Conservation (phyloP, 495 filamentous ascomycete species). For the Choiromyces venosus region DNA sequence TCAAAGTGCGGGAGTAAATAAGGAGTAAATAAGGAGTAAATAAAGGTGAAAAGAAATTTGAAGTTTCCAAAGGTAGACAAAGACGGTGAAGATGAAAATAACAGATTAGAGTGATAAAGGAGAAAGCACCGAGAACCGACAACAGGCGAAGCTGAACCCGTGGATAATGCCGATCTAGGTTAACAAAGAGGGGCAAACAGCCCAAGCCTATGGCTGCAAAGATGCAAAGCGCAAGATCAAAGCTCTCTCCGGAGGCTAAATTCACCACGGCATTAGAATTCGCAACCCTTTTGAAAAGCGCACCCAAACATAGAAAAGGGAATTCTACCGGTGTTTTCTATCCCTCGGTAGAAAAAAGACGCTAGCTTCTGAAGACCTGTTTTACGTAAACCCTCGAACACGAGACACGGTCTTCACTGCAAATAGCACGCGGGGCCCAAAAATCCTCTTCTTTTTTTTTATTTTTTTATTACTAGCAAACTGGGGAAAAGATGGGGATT, state of each 20-base stretch:
- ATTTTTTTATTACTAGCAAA: neutral
- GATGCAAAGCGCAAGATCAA: neutral
- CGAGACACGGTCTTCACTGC: neutral
- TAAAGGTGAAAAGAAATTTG: neutral
- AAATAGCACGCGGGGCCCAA: neutral
- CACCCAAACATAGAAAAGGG: neutral
- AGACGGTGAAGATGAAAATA: neutral
- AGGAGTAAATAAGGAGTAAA: neutral
- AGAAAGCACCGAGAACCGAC: neutral
- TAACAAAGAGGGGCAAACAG: conserved; percentile 1
- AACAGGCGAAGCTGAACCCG: neutral
- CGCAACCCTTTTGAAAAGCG: neutral
- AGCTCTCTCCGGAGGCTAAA: neutral
- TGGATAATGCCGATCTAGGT: neutral
- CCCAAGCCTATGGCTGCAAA: neutral
- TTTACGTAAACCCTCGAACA: conserved; percentile 2
- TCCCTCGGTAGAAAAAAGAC: neutral
- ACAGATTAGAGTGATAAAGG: neutral
- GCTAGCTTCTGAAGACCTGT: neutral
- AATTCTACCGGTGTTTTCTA: neutral
- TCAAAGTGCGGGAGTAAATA: neutral
- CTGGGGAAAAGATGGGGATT: neutral
- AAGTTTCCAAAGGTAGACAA: neutral
- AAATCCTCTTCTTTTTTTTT: neutral
- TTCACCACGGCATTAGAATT: neutral